These are phyloP conservation scores for Arxiozyma heterogenica DNA, from an alignment of 1,139 yeast genomes.

Conservation along the genomic window DNA sequence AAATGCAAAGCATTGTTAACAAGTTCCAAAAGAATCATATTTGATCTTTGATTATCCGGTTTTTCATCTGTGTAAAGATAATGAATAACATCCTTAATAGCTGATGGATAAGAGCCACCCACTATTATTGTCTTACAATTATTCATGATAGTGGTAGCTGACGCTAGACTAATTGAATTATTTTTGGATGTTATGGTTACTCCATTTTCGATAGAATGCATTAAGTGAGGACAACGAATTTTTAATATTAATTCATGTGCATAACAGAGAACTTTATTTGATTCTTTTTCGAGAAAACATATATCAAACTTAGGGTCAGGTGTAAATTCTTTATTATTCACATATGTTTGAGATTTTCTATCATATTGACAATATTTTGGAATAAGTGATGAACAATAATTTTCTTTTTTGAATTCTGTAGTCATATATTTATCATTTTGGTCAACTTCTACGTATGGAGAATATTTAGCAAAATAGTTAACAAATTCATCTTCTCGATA, in stretches of 20 bases:
- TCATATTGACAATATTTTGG: not conserved
- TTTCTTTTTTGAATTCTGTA: not conserved
- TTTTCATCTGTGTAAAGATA: slow-evolving; percentile 41
- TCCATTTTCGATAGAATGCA: slow-evolving; percentile 4
- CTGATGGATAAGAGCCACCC: not conserved
- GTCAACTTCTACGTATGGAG: slow-evolving; percentile 30
- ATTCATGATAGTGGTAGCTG: slow-evolving; percentile 2
- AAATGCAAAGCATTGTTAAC: slow-evolving; percentile 17
- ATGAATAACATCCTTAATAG: slow-evolving; percentile 24
- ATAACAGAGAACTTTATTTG: slow-evolving; percentile 10
- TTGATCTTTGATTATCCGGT: slow-evolving; percentile 10
- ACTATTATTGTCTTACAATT: slow-evolving; percentile 5
- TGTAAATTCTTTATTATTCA: not conserved
- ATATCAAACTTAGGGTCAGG: slow-evolving; percentile 13
- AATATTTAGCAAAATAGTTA: slow-evolving; percentile 42
- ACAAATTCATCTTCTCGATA: slow-evolving; percentile 38
- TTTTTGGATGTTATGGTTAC: slow-evolving; percentile 6
- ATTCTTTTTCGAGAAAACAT: slow-evolving; percentile 9
- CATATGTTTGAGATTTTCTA: not conserved
- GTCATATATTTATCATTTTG: not conserved
- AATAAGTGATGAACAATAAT: not conserved
- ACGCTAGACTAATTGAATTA: slow-evolving; percentile 5
- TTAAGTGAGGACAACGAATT: slow-evolving; percentile 12
- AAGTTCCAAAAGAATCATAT: slow-evolving; percentile 11
- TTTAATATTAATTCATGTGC: slow-evolving; percentile 20